Evolutionary conservation across 2,329 filamentous ascomycete genomes (phyloP).

Genomic region (Cladosporium sp.): DNA sequence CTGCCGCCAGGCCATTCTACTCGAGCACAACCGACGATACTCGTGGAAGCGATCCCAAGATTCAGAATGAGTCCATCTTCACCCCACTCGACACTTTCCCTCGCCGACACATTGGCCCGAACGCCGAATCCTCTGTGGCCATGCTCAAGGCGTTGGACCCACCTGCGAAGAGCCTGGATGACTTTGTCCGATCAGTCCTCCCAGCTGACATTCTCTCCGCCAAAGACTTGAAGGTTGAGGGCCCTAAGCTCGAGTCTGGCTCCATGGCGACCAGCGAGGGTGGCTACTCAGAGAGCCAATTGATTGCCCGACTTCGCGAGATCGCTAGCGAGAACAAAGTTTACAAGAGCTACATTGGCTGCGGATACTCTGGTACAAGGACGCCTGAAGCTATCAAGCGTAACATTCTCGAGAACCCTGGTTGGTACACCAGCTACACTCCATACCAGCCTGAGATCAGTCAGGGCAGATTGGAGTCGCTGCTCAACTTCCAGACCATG

Average conservation of each 20-base stretch:
- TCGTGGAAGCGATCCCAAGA: constrained; percentile 26
- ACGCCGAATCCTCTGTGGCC: constrained; percentile 64
- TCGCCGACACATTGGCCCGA: constrained; percentile 83
- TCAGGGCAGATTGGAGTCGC: constrained; percentile 85
- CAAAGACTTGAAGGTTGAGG: constrained; percentile 60
- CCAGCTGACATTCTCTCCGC: constrained; percentile 75
- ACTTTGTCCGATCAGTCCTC: constrained; percentile 82
- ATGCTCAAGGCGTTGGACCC: constrained; percentile 83
- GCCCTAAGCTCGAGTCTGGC: constrained; percentile 46
- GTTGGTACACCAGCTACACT: constrained; percentile 97
- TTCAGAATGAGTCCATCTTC: constrained; percentile 39
- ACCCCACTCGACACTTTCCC: constrained; percentile 65
- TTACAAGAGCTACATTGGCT: constrained; percentile 73
- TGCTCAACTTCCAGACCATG: constrained; percentile 95
- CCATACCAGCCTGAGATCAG: constrained; percentile 98
- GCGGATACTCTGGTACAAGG: constrained; percentile 84
- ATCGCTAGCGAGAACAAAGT: constrained; percentile 64
- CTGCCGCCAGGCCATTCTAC: constrained; percentile 31
- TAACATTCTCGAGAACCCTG: constrained; percentile 88
- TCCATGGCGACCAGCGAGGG: constrained; percentile 39
- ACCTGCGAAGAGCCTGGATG: constrained; percentile 70
- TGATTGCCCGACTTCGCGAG: constrained; percentile 54
- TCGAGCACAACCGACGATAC: constrained; percentile 33
- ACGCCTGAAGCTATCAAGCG: constrained; percentile 88
- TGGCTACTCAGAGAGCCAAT: constrained; percentile 60